Conservation (phyloP, 768 basidiomycete genomes). For the Xerocomellus dryophilus region DNA sequence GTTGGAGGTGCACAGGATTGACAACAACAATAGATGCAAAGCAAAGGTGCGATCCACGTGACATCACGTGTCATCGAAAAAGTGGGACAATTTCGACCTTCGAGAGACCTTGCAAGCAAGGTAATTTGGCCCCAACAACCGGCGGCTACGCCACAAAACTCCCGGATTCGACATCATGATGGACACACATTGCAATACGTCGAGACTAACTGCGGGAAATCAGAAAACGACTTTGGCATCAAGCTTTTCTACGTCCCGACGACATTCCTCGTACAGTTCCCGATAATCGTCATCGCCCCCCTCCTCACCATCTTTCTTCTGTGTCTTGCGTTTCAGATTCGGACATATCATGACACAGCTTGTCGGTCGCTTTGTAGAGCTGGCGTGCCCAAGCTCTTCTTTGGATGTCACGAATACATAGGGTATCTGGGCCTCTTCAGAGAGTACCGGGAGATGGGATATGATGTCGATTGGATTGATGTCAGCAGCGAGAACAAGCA, state of each 20-base stretch:
- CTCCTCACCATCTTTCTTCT: constrained; percentile 58
- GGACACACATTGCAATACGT: not conserved
- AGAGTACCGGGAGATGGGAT: constrained; percentile 90
- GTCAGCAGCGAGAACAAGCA: constrained; percentile 92
- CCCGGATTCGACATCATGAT: not conserved
- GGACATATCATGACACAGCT: constrained; percentile 96
- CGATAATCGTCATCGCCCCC: constrained; percentile 81
- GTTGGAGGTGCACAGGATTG: constrained; percentile 62
- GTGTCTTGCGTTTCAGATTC: constrained; percentile 67
- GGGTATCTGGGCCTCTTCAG: constrained; percentile 90
- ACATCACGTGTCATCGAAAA: too few species aligned
- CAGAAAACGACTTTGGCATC: constrained; percentile 68
- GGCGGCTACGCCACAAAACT: not conserved
- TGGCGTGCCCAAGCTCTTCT: constrained; percentile 93
- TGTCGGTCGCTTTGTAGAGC: constrained; percentile 96
- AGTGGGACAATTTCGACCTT: too few species aligned
- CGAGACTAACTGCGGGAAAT: constrained; percentile 9
- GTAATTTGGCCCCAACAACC: not conserved
- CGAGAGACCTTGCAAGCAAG: too few species aligned
- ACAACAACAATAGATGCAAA: too few species aligned
- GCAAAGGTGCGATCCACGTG: too few species aligned
- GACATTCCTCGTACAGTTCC: constrained; percentile 84
- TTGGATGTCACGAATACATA: constrained; percentile 89
- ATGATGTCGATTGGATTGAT: constrained; percentile 99
- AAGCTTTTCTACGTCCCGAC: constrained; percentile 78